Evolutionary conservation across 2,329 filamentous ascomycete species (phyloP).

Genomic region (Drechslerella stenobrocha): DNA sequence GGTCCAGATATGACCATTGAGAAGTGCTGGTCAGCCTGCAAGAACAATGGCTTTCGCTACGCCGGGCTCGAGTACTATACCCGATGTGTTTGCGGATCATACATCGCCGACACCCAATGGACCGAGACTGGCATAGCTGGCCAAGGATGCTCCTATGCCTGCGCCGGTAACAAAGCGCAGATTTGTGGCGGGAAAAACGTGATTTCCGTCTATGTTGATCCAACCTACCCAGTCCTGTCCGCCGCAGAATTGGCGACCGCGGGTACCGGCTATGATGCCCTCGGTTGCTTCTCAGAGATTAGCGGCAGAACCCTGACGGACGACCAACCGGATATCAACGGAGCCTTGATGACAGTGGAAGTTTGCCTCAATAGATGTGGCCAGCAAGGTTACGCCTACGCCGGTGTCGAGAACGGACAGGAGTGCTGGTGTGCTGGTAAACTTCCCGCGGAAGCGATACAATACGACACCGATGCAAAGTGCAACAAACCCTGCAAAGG

Average conservation of each 20-base stretch:
- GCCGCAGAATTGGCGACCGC: constrained; percentile 21
- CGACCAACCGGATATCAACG: constrained; percentile 30
- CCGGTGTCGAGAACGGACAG: constrained; percentile 37
- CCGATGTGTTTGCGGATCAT: constrained; percentile 30
- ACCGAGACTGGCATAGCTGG: constrained; percentile 18
- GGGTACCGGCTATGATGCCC: constrained; percentile 24
- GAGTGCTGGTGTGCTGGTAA: constrained; percentile 41
- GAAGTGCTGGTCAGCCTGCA: constrained; percentile 43
- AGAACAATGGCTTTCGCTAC: constrained; percentile 37
- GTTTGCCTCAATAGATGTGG: constrained; percentile 36
- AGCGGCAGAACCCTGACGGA: constrained; percentile 30
- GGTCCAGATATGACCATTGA: constrained; percentile 34
- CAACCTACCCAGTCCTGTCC: constrained; percentile 26
- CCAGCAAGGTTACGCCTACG: constrained; percentile 39
- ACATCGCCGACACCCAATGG: constrained; percentile 8
- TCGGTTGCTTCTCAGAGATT: constrained; percentile 37
- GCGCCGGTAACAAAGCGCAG: constrained; percentile 15
- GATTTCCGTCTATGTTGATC: constrained; percentile 29
- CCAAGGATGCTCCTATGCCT: constrained; percentile 22
- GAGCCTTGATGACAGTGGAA: constrained; percentile 33
- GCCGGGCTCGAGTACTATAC: constrained; percentile 42
- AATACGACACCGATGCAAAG: constrained; percentile 10
- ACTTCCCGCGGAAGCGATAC: constrained; percentile 17
- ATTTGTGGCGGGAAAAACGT: constrained; percentile 34
- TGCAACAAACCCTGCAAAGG: constrained; percentile 29